Conservation (phyloP, 23 red algal genomes). For the Gracilaria domingensis region DNA sequence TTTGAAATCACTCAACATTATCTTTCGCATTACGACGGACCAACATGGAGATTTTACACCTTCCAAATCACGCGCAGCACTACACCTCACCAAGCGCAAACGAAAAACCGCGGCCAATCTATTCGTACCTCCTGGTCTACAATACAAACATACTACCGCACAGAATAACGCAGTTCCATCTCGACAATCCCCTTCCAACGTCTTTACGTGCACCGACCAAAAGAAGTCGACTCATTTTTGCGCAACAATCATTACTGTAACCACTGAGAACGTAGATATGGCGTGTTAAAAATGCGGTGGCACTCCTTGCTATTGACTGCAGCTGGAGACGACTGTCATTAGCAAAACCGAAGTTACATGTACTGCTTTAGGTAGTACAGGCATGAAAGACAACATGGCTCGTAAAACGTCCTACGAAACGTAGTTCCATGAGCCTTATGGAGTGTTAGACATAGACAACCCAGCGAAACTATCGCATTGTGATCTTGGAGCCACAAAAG, state of each 20-base stretch:
- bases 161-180: no score
- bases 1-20: no score
- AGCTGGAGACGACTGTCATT: background rate
- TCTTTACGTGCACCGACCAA: no score
- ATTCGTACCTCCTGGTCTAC: no score
- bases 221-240: no score
- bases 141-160: no score
- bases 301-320: slow-evolving; percentile 1
- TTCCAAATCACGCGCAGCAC: no score
- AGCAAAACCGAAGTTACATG: background rate
- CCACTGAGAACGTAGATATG: background rate
- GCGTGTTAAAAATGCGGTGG: background rate
- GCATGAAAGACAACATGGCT: background rate
- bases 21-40: no score
- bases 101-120: no score
- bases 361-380: background rate
- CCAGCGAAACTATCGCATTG: background rate
- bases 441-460: background rate
- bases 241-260: background rate
- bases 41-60: no score
- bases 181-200: no score
- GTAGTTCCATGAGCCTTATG: background rate
- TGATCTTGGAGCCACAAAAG: background rate
- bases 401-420: background rate
- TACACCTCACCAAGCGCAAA: no score